Base-by-base conservation (phyloP, 768 basidiomycete species). In the Phaeolepiota aurea region DNA sequence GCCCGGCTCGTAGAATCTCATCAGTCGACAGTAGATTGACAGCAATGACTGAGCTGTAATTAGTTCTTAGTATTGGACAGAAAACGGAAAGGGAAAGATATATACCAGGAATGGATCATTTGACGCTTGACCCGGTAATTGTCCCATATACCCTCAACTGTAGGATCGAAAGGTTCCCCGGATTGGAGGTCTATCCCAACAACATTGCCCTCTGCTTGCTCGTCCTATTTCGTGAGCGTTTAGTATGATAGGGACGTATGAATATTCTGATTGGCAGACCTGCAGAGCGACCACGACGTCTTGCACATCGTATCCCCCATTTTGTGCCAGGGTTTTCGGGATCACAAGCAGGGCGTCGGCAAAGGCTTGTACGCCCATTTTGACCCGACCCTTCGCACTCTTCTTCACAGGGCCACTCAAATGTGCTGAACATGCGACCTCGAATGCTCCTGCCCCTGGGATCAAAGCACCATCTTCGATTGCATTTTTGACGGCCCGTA, bases 51-150 rank as follows among this genome's bases (percentile, higher is more conserved):
- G 87, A 88, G 65, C 87, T 87, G 44, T 21, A 41, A 38, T 41
- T 56, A 48, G 56, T 58, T 44, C 47, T 49, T 40, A 52, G 54
- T 47, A 43, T 46, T 41, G 38, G n/a, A 16, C 16, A 18, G 13
- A 35, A 32, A 28, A 35, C 14, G 5, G 19, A 30, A 19, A 5
- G 18, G 9, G 15, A 11, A 5, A 12, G 23, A 37, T 38, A 66
- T 80, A 57, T 51, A 92, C 91, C 88, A 89, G 54, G 91, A 94
- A 57, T 97, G 93, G 34, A 99, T 65, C 91, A 99, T 96, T 58
- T 99, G 96, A 45, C 94, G 73, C 71, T 99, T 99, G 45, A 99
- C 96, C 49, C 96, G 74, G 58, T 96, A 98, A 65, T 97, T 98
- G 59, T 99, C 96, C 93, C 93, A 99, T 19, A 99, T 82, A 25